Evolutionary conservation across 306 rosid species (phyloP).

Genomic region (Vachellia collinsii): DNA sequence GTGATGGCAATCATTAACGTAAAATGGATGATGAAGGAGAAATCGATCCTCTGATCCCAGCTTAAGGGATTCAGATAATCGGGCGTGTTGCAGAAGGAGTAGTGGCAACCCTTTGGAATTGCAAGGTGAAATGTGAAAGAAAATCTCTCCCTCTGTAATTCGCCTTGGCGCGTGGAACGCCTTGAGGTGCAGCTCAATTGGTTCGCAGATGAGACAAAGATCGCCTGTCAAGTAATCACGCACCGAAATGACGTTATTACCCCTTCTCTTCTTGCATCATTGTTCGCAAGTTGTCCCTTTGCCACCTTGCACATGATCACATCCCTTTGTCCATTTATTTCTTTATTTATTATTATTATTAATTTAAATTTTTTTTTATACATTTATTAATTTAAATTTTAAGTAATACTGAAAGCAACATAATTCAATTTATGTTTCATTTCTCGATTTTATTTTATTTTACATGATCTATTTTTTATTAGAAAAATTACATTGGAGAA

Average conservation of each 20-base stretch:
- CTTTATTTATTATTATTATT: neutral
- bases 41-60: constrained; percentile 17
- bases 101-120: constrained; percentile 3
- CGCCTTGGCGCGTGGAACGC: neutral
- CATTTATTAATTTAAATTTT: neutral
- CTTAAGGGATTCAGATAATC: constrained; percentile 11
- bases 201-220: constrained; percentile 20
- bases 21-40: neutral
- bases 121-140: neutral
- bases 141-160: neutral
- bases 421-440: neutral
- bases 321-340: neutral
- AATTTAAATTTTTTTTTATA: too few species aligned
- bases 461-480: neutral
- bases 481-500: too few species aligned
- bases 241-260: neutral
- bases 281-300: neutral
- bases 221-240: neutral
- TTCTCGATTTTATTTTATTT: neutral
- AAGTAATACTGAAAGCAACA: neutral
- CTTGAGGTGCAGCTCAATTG: neutral
- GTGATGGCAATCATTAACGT: neutral
- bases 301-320: neutral
- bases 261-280: neutral
- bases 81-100: neutral